Conservation (phyloP, 768 basidiomycete genomes). For the Pisolithus sp. region DNA sequence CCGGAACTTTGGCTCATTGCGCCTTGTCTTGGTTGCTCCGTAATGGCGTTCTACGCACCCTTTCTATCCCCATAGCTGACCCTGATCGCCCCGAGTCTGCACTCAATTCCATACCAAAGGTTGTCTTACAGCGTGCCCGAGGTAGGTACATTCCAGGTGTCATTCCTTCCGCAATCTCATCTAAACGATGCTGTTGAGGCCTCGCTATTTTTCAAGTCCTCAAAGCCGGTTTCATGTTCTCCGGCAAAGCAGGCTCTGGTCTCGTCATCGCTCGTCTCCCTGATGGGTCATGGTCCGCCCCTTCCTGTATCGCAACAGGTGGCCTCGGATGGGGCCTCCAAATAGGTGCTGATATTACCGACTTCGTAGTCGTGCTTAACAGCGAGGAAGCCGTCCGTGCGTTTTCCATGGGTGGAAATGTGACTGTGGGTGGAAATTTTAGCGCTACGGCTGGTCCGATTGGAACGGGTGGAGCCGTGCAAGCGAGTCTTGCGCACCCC, state of each 20-base stretch:
- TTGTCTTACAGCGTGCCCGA: slow-evolving; percentile 81
- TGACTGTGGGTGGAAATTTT: slow-evolving; percentile 89
- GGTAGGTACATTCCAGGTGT: slow-evolving; percentile 38
- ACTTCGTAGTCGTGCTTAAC: slow-evolving; percentile 97
- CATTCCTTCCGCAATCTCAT: neutral
- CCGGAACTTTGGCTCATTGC: neutral
- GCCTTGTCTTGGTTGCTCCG: neutral
- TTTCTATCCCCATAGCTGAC: slow-evolving; percentile 50
- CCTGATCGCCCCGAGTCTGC: slow-evolving; percentile 84
- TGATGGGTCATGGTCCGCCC: slow-evolving; percentile 96
- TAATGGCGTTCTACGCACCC: neutral
- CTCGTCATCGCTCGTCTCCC: slow-evolving; percentile 87
- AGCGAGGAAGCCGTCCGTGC: slow-evolving; percentile 93
- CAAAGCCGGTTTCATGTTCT: slow-evolving; percentile 92
- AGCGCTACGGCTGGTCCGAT: slow-evolving; percentile 86
- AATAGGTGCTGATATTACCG: slow-evolving; percentile 91
- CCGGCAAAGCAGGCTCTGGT: slow-evolving; percentile 90
- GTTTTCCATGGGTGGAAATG: slow-evolving; percentile 92
- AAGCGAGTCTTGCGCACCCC: slow-evolving; percentile 83
- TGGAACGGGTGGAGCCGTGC: slow-evolving; percentile 88
- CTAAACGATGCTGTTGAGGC: slow-evolving; percentile 39
- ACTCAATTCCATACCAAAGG: slow-evolving; percentile 90
- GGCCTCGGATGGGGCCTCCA: slow-evolving; percentile 94
- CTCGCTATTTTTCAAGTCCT: slow-evolving; percentile 93
- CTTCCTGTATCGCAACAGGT: slow-evolving; percentile 93